These are phyloP conservation scores for Sordariomycetes sp. DNA, from an alignment of 2,329 filamentous ascomycete genomes.

Conservation along the genomic window DNA sequence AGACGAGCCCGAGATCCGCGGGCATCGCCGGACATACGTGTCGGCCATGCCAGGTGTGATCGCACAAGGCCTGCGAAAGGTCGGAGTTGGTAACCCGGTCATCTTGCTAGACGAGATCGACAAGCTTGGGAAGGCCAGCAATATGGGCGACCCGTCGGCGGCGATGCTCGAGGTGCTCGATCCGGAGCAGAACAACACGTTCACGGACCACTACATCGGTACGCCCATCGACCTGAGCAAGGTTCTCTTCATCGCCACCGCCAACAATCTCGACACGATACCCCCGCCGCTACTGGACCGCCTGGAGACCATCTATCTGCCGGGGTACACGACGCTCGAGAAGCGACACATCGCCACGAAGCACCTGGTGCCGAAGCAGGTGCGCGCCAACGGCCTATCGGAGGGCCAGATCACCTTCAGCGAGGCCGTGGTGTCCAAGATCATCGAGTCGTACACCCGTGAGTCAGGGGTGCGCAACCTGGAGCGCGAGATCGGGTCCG, in stretches of 20 bases:
- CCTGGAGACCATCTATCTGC: conserved; percentile 91
- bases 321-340: conserved; percentile 93
- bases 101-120: conserved; percentile 96
- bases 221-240: conserved; percentile 94
- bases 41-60: conserved; percentile 97
- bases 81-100: conserved; percentile 89
- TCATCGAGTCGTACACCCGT: conserved; percentile 92
- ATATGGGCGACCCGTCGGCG: conserved; percentile 90
- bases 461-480: conserved; percentile 94
- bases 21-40: conserved; percentile 90
- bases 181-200: conserved; percentile 91
- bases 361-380: conserved; percentile 94
- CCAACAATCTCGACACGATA: conserved; percentile 90
- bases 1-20: conserved; percentile 93
- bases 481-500: conserved; percentile 87
- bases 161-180: conserved; percentile 98
- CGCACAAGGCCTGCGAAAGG: conserved; percentile 88
- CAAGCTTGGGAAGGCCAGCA: conserved; percentile 83
- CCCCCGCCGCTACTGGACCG: conserved; percentile 87
- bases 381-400: conserved; percentile 76
- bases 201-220: conserved; percentile 92
- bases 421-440: conserved; percentile 81
- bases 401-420: conserved; percentile 66
- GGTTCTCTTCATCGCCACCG: conserved; percentile 94
- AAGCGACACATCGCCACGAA: conserved; percentile 90